A percentile compares a stretch with the other conserved stretches of the same genome.
Conservation (phyloP, 176 grass and related monocot species). For the Coix lacrymajobi region DNA sequence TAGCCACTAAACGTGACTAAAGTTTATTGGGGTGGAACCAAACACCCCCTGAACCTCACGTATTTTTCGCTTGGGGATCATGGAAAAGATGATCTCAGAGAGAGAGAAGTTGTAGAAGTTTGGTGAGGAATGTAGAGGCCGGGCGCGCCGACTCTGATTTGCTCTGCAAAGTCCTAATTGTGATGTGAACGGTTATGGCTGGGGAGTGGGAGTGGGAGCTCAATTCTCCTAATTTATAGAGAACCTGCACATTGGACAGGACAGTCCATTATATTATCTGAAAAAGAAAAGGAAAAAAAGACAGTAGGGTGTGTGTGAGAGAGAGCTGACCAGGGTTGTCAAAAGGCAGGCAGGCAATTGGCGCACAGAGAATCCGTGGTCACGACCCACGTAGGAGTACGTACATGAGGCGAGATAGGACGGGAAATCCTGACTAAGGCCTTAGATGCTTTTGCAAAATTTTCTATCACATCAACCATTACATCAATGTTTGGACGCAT, state of each 20-base stretch:
- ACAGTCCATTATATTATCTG: too few species aligned
- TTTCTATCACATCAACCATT: too few species aligned
- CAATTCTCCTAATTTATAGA: neutral
- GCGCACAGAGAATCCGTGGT: neutral
- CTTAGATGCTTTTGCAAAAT: too few species aligned
- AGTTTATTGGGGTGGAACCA: too few species aligned
- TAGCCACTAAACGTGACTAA: too few species aligned
- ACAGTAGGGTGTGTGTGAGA: neutral
- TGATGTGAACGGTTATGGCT: neutral
- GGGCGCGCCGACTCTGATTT: neutral
- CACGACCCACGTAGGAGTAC: neutral
- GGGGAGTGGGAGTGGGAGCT: neutral
- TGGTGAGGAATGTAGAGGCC: neutral
- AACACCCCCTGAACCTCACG: too few species aligned
- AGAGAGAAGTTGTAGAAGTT: neutral
- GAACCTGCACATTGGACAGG: too few species aligned
- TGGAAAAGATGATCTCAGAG: neutral
- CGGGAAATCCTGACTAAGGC: neutral
- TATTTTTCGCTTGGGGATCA: too few species aligned
- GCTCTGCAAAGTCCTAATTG: neutral
- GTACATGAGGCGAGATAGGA: neutral
- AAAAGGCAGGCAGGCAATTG: neutral
- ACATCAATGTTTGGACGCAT: too few species aligned
- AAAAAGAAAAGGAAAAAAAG: neutral
- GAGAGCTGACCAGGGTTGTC: neutral